phyloP scores from a whole-genome alignment of 257 asterid species.

The Euphrasia confusa region DNA sequence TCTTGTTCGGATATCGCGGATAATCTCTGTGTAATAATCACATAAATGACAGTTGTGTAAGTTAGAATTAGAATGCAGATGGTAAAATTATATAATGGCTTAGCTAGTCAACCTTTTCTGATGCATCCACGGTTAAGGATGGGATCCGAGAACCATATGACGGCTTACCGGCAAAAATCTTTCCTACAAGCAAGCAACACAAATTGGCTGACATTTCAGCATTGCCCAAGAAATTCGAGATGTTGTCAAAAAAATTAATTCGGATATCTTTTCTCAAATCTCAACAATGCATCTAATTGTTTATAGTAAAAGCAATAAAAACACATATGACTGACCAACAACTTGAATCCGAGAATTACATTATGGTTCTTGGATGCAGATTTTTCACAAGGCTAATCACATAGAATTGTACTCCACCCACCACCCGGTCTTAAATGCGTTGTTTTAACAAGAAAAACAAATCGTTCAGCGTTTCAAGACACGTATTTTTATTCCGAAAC shows the following conservation, averaged over 20 bases:
- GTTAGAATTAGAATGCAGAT: not conserved
- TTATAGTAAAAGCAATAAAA: not conserved
- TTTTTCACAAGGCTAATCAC: not conserved
- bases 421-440: no score
- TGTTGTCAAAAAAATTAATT: not conserved
- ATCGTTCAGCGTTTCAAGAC: not conserved
- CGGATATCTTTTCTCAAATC: not conserved
- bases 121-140: conserved; percentile 36
- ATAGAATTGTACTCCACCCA: not conserved
- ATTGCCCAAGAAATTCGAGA: conserved; percentile 15
- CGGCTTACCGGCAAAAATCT: conserved; percentile 46
- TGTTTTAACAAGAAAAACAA: no score
- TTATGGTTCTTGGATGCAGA: conserved; percentile 7
- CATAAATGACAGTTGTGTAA: not conserved
- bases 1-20: conserved; percentile 34
- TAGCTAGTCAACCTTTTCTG: conserved; percentile 52
- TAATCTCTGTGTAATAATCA: not conserved
- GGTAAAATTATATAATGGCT: no score
- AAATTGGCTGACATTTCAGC: conserved; percentile 8
- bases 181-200: conserved; percentile 57
- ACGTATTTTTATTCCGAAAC: not conserved
- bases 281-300: not conserved
- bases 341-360: conserved; percentile 1
- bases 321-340: conserved; percentile 1
- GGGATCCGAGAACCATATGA: conserved; percentile 40